These are phyloP conservation scores for Sphaerostilbella broomeana DNA, from an alignment of 2,329 filamentous ascomycete species.

Conservation along the genomic window DNA sequence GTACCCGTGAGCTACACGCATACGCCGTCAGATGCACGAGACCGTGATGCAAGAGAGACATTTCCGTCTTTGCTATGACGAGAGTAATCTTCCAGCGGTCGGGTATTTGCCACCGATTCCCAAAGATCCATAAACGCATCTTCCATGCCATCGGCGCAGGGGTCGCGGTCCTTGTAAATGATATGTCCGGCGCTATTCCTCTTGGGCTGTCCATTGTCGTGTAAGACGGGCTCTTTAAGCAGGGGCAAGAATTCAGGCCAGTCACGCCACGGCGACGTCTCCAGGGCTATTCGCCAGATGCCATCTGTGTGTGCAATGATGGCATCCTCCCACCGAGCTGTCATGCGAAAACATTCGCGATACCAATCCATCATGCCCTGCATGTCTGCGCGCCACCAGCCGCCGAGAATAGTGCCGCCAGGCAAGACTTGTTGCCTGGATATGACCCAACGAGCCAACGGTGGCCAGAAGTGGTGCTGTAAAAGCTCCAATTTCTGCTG, in stretches of 20 bases:
- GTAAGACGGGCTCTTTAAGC: constrained; percentile 15
- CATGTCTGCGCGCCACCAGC: constrained; percentile 21
- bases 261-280: constrained; percentile 23
- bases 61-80: constrained; percentile 8
- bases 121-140: constrained; percentile 20
- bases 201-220: constrained; percentile 6
- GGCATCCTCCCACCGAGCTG: constrained; percentile 14
- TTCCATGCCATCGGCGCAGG: constrained; percentile 17
- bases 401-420: constrained; percentile 18
- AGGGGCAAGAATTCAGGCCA: constrained; percentile 20
- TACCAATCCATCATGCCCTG: constrained; percentile 25
- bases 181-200: constrained; percentile 10
- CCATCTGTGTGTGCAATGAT: constrained; percentile 19
- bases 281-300: constrained; percentile 18
- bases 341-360: constrained; percentile 20
- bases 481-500: constrained; percentile 18
- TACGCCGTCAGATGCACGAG: constrained; percentile 2
- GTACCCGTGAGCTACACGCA: not conserved
- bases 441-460: constrained; percentile 21
- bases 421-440: constrained; percentile 17
- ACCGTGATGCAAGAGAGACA: constrained; percentile 15
- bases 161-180: constrained; percentile 9
- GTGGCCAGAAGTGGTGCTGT: constrained; percentile 21
- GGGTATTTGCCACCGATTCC: constrained; percentile 18
- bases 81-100: constrained; percentile 18